phyloP scores from a whole-genome alignment of 805 yeast genomes.

The Limtongozyma cylindracea region DNA sequence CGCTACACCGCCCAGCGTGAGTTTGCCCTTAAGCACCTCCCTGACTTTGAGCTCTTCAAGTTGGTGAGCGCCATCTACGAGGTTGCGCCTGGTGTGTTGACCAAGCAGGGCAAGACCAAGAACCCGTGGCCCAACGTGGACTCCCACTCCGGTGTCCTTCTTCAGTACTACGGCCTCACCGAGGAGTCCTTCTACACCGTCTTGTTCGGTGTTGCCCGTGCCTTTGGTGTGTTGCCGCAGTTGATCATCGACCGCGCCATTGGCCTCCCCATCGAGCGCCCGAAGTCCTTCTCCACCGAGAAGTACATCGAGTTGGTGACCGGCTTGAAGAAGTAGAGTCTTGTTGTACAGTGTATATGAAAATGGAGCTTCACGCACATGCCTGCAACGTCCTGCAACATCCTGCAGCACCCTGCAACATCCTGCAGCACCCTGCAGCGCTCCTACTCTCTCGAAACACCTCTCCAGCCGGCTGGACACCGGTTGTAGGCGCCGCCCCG shows the following conservation, averaged over 20 bases:
- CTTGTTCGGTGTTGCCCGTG: conserved; percentile 61
- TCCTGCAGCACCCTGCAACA: no score
- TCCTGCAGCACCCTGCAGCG: no score
- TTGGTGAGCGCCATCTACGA: conserved; percentile 40
- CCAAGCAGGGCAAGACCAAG: conserved; percentile 62
- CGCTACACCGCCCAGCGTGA: conserved; percentile 52
- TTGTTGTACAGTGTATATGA: no score
- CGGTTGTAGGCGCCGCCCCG: no score
- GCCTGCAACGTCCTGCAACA: no score
- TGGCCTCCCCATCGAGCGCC: conserved; percentile 66
- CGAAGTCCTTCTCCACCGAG: conserved; percentile 21
- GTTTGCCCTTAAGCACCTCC: conserved; percentile 37
- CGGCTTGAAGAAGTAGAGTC: no score
- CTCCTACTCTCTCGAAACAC: no score
- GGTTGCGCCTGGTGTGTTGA: conserved; percentile 53
- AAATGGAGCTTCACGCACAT: no score
- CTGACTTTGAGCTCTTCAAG: conserved; percentile 35
- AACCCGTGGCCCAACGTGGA: conserved; percentile 77
- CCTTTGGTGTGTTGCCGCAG: conserved; percentile 60
- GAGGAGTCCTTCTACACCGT: conserved; percentile 60
- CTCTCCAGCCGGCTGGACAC: no score
- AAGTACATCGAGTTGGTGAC: no score
- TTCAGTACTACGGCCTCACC: conserved; percentile 57
- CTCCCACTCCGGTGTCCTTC: conserved; percentile 53
- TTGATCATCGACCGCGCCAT: conserved; percentile 55